Percentiles rank a stretch among this genome's conserved stretches.
phyloP scores from a whole-genome alignment of 352 stramenopile genomes.

The Phytophthora aleatoria region DNA sequence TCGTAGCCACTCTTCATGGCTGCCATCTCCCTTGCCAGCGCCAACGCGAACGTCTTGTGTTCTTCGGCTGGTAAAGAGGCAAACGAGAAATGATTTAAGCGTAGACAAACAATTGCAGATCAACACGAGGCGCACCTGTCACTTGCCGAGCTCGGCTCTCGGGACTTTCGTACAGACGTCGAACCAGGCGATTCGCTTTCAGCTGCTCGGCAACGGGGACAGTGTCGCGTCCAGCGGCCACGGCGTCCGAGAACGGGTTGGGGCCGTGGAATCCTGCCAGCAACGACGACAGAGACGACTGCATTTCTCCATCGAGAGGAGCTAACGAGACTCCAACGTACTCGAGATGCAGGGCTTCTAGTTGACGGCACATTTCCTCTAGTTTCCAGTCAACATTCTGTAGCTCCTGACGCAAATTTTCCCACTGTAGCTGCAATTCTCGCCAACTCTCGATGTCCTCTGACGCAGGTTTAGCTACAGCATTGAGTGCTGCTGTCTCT shows the following conservation, averaged over 20 bases:
- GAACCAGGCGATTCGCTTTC: constrained; percentile 34
- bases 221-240: constrained; percentile 62
- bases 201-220: constrained; percentile 62
- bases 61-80: constrained; percentile 50
- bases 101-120: neutral
- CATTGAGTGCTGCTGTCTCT: neutral
- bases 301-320: constrained; percentile 4
- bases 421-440: constrained; percentile 51
- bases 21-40: constrained; percentile 69
- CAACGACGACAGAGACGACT: constrained; percentile 9
- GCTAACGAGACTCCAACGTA: constrained; percentile 15
- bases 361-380: constrained; percentile 52
- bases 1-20: constrained; percentile 76
- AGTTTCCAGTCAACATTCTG: constrained; percentile 72
- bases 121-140: constrained; percentile 18
- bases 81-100: constrained; percentile 13
- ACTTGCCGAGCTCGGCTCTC: constrained; percentile 26
- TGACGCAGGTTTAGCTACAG: neutral
- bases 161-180: constrained; percentile 25
- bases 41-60: constrained; percentile 75
- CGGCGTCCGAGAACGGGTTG: constrained; percentile 73
- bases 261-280: constrained; percentile 24
- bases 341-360: constrained; percentile 57
- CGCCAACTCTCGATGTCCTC: constrained; percentile 49
- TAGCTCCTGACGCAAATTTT: constrained; percentile 45